These are phyloP conservation scores for Lablab purpureus DNA, from an alignment of 306 rosid species.

Conservation along the genomic window DNA sequence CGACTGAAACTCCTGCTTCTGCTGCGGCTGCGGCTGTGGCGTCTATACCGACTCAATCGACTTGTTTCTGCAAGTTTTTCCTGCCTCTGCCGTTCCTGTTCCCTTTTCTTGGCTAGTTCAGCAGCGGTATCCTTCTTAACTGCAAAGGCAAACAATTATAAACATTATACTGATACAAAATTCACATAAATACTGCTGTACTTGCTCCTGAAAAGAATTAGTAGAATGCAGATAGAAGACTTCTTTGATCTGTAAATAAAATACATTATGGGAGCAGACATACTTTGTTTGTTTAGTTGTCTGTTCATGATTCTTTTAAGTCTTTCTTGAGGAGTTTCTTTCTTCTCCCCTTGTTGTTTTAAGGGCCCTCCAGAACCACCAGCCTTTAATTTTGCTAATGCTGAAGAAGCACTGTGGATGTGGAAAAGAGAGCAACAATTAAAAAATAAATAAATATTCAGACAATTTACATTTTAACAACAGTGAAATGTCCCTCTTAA, in stretches of 20 bases:
- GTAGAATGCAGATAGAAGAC: constrained; percentile 29
- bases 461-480: neutral
- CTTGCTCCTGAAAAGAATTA: constrained; percentile 17
- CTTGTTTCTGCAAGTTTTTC: constrained; percentile 97
- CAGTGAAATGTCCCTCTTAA: constrained; percentile 1
- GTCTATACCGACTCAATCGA: constrained; percentile 79
- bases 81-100: constrained; percentile 91
- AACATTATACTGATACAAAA: constrained; percentile 3
- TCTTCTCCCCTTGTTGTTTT: constrained; percentile 85
- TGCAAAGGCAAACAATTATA: constrained; percentile 49
- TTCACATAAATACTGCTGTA: neutral
- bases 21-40: constrained; percentile 77
- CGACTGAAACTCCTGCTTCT: constrained; percentile 89
- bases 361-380: constrained; percentile 77
- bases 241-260: constrained; percentile 34
- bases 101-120: constrained; percentile 87
- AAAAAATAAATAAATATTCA: constrained; percentile 26
- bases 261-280: constrained; percentile 42
- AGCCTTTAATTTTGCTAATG: constrained; percentile 80
- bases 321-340: constrained; percentile 99
- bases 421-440: constrained; percentile 33
- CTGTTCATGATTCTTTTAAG: constrained; percentile 98
- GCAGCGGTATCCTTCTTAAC: constrained; percentile 97
- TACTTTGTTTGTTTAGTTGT: constrained; percentile 96
- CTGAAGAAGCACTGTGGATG: constrained; percentile 84